Evolutionary conservation across 192 early-diverging fungal species (phyloP).

Genomic region (Coemansia sp.): DNA sequence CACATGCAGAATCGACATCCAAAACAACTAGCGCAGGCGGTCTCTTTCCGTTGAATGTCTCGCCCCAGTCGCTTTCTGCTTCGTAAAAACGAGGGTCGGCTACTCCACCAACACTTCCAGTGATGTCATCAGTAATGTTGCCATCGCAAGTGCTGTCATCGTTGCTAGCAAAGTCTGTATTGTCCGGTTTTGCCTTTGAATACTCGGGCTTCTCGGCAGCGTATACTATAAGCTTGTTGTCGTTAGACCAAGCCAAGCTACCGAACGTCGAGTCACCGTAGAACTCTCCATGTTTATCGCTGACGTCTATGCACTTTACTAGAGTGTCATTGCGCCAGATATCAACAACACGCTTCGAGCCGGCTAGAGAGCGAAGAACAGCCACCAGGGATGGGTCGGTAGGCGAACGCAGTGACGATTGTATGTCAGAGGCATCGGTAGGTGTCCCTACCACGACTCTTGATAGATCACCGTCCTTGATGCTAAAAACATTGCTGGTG

Average conservation of each 20-base stretch:
- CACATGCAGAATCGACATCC: slow-evolving; percentile 43
- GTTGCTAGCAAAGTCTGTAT: neutral
- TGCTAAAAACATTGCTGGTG: slow-evolving; percentile 37
- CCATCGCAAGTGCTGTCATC: slow-evolving; percentile 6
- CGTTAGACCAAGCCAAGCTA: slow-evolving; percentile 60
- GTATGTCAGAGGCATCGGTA: slow-evolving; percentile 37
- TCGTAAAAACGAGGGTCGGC: slow-evolving; percentile 51
- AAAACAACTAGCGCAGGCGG: slow-evolving; percentile 59
- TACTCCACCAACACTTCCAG: slow-evolving; percentile 34
- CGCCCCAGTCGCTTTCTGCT: slow-evolving; percentile 69
- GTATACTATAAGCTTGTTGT: slow-evolving; percentile 62
- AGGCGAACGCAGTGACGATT: slow-evolving; percentile 33
- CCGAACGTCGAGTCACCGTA: slow-evolving; percentile 72
- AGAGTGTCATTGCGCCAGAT: slow-evolving; percentile 60
- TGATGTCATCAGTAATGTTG: slow-evolving; percentile 40
- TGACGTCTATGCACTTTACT: slow-evolving; percentile 62
- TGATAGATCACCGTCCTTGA: slow-evolving; percentile 16
- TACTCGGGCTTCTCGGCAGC: slow-evolving; percentile 64
- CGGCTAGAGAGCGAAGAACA: slow-evolving; percentile 39
- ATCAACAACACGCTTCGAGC: slow-evolving; percentile 58
- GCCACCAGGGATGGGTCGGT: slow-evolving; percentile 38
- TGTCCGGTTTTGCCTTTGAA: slow-evolving; percentile 28
- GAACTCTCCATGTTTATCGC: slow-evolving; percentile 66
- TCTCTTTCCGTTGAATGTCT: slow-evolving; percentile 64
- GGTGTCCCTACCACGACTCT: slow-evolving; percentile 32